Conservation (phyloP, 495 filamentous ascomycete species). For the Hypoxylon lienhwacheense region DNA sequence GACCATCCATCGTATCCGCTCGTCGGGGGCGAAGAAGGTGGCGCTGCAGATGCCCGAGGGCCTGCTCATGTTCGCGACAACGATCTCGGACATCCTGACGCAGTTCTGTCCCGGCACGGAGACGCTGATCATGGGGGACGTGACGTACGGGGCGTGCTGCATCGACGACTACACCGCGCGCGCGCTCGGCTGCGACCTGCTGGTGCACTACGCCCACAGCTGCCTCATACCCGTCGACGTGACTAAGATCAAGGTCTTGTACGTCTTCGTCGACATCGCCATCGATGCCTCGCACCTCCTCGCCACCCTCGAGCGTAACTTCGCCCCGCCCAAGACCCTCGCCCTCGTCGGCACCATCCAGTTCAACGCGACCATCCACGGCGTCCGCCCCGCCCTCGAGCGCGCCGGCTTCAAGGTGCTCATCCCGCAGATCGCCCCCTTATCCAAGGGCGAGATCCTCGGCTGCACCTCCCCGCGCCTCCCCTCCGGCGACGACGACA, state of each 20-base stretch:
- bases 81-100: conserved; percentile 94
- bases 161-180: conserved; percentile 98
- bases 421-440: conserved; percentile 88
- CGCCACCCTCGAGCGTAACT: conserved; percentile 86
- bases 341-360: conserved; percentile 97
- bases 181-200: conserved; percentile 88
- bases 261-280: conserved; percentile 97
- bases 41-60: conserved; percentile 97
- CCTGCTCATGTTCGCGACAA: conserved; percentile 92
- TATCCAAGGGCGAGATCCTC: conserved; percentile 92
- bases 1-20: conserved; percentile 91
- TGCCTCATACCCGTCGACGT: conserved; percentile 95
- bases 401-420: conserved; percentile 77
- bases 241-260: conserved; percentile 91
- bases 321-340: conserved; percentile 77
- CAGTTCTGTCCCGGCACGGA: conserved; percentile 89
- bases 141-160: conserved; percentile 98
- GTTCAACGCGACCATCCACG: conserved; percentile 95
- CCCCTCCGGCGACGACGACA: conserved; percentile 46
- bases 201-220: conserved; percentile 96
- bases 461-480: conserved; percentile 91
- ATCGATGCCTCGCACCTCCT: conserved; percentile 89
- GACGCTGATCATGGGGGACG: conserved; percentile 98
- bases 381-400: conserved; percentile 71
- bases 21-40: conserved; percentile 71